phyloP scores from a whole-genome alignment of 305 asterid genomes.

The Rubia balearica region DNA sequence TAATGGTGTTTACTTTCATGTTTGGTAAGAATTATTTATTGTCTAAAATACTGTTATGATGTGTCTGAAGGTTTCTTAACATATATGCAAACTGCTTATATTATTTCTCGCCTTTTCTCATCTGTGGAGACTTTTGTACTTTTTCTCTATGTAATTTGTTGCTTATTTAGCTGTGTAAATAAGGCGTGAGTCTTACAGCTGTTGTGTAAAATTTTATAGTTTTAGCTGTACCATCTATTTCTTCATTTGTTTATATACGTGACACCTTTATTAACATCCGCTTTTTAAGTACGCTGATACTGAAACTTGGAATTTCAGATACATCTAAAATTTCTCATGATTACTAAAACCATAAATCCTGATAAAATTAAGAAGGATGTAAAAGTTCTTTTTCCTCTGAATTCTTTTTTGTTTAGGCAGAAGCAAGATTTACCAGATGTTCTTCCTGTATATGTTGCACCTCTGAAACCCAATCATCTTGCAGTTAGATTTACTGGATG shows the following conservation, averaged over 20 bases:
- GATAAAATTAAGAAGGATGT: neutral
- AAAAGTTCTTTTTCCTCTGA: neutral
- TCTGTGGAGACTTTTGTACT: neutral
- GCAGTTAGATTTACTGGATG: too few species aligned
- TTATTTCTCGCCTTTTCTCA: neutral
- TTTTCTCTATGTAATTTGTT: neutral
- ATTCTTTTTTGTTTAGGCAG: neutral
- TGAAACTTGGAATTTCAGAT: neutral
- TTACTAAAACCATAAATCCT: neutral
- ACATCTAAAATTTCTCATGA: neutral
- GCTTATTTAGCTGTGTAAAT: neutral
- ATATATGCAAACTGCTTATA: neutral
- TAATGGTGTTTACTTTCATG: neutral
- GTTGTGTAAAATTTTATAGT: neutral
- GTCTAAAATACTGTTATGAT: neutral
- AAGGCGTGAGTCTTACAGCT: neutral
- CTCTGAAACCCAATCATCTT: neutral
- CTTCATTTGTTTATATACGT: neutral
- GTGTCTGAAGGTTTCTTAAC: neutral
- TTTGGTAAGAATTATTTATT: neutral
- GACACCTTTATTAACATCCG: neutral
- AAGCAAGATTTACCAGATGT: neutral
- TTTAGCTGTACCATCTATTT: neutral
- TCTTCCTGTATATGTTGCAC: neutral
- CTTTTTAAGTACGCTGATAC: neutral